A percentile compares a stretch with the other conserved stretches of the same genome.
phyloP scores from a whole-genome alignment of 169 alveolate species.

The Ophryocystis elektroscirrha region DNA sequence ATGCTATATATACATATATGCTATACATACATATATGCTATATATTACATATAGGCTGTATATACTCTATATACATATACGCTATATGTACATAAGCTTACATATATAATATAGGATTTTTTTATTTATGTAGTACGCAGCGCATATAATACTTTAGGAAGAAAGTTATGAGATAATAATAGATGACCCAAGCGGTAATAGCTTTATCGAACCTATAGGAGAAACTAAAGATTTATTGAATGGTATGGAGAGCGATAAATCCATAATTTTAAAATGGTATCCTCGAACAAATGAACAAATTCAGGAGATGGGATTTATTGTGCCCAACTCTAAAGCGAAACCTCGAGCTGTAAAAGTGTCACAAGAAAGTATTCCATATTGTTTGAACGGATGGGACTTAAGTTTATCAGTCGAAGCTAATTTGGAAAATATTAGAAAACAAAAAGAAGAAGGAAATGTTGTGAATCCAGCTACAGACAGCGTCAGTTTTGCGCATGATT shows the following conservation, averaged over 20 bases:
- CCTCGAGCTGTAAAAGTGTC: conserved; percentile 19
- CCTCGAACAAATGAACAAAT: conserved; percentile 48
- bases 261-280: conserved; percentile 19
- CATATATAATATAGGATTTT: too few species aligned
- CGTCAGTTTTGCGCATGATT: conserved; percentile 5
- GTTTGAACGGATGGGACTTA: background rate
- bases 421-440: background rate
- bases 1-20: too few species aligned
- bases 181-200: conserved; percentile 89
- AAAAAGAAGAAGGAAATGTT: background rate
- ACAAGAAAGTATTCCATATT: conserved; percentile 9
- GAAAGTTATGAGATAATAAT: conserved; percentile 57
- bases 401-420: background rate
- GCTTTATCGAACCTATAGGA: conserved; percentile 64
- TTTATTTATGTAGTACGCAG: too few species aligned
- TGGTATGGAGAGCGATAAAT: conserved; percentile 16
- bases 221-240: background rate
- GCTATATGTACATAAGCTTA: too few species aligned
- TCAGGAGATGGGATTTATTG: conserved; percentile 50
- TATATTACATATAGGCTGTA: too few species aligned
- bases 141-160: too few species aligned
- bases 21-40: too few species aligned
- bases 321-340: too few species aligned
- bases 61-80: too few species aligned
- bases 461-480: background rate